A percentile compares a stretch with the other conserved stretches of the same genome.
Evolutionary conservation across 139 green algal species (phyloP).

Genomic region (Desmodesmus armatus): DNA sequence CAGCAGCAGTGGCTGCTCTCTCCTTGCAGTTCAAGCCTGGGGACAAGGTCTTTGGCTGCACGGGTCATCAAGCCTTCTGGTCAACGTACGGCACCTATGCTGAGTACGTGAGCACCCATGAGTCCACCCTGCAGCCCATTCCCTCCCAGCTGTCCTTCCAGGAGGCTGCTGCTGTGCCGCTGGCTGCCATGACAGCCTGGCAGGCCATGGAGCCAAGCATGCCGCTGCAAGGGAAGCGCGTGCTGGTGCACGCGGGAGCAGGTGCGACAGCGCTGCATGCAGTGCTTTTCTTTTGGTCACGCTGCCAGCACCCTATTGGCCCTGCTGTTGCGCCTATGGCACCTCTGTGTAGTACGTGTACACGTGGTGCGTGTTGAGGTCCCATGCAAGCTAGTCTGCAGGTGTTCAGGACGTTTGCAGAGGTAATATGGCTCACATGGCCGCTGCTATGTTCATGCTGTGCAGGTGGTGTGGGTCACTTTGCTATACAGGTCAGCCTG

Average conservation of each 20-base stretch:
- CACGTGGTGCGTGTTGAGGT: too few relatives aligned
- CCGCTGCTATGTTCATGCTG: too few relatives aligned
- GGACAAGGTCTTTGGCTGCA: constrained; percentile 55
- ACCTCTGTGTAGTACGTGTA: too few relatives aligned
- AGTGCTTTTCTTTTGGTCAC: too few relatives aligned
- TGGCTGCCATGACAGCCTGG: constrained; percentile 61
- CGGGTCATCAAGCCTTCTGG: constrained; percentile 31
- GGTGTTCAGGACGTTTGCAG: too few relatives aligned
- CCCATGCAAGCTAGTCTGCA: too few relatives aligned
- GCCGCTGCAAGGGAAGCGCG: constrained; percentile 56
- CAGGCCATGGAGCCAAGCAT: constrained; percentile 52
- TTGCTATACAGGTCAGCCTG: constrained; percentile 48
- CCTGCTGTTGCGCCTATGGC: too few relatives aligned
- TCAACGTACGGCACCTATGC: constrained; percentile 51
- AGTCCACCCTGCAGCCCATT: constrained; percentile 34
- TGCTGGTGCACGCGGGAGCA: constrained; percentile 58
- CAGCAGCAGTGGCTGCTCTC: background rate
- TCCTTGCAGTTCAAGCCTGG: constrained; percentile 62
- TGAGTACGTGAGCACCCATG: constrained; percentile 39
- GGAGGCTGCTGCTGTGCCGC: constrained; percentile 49
- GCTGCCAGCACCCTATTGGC: too few relatives aligned
- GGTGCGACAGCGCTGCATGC: too few relatives aligned
- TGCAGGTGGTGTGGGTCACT: constrained; percentile 60
- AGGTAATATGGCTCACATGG: too few relatives aligned
- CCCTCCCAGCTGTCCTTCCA: constrained; percentile 42